phyloP scores from a whole-genome alignment of 73 alveolate species.

The Effrenium voratum region DNA sequence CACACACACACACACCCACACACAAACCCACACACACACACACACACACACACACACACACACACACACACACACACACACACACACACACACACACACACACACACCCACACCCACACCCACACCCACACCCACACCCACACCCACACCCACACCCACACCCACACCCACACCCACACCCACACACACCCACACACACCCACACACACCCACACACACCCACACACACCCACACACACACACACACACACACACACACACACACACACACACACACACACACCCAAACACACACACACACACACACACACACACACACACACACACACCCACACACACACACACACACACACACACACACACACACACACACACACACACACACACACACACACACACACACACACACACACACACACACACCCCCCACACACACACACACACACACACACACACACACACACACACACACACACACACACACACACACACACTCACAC shows the following conservation, averaged over 20 bases:
- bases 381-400: too few relatives aligned
- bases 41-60: conserved; percentile 27
- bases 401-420: too few relatives aligned
- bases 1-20: conserved; percentile 27
- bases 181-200: not conserved
- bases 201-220: not conserved
- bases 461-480: too few relatives aligned
- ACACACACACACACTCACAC: too few relatives aligned
- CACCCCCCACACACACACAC: too few relatives aligned
- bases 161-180: not conserved
- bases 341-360: too few relatives aligned
- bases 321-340: too few relatives aligned
- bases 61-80: conserved; percentile 45
- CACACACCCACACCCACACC: not conserved
- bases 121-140: not conserved
- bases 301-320: too few relatives aligned
- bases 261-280: conserved; percentile 7
- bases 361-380: too few relatives aligned
- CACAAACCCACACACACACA: conserved; percentile 14
- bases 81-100: conserved; percentile 41
- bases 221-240: not conserved
- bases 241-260: not conserved
- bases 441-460: too few relatives aligned
- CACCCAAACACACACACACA: not conserved
- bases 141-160: not conserved